These are phyloP conservation scores for Inga laurina DNA, from an alignment of 306 rosid species.

Conservation along the genomic window DNA sequence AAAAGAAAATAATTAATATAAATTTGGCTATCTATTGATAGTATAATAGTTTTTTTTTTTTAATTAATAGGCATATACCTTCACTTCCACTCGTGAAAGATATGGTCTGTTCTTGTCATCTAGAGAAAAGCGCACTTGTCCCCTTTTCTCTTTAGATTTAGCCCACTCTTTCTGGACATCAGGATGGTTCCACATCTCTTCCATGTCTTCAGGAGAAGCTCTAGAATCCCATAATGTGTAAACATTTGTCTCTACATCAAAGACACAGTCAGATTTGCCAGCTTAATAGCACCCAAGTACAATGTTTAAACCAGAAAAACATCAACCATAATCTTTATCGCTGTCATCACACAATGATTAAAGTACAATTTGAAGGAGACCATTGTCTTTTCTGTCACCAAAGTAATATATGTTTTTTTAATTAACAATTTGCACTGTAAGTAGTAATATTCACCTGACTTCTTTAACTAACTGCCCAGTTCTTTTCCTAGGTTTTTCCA, in stretches of 20 bases:
- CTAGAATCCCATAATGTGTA: slow-evolving; percentile 65
- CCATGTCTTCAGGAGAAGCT: slow-evolving; percentile 79
- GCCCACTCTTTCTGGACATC: slow-evolving; percentile 69
- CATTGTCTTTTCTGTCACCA: neutral
- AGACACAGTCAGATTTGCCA: slow-evolving; percentile 25
- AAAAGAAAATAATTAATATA: neutral
- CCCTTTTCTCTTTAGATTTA: slow-evolving; percentile 59
- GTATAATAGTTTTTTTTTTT: neutral
- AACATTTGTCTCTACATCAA: slow-evolving; percentile 30
- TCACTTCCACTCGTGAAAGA: slow-evolving; percentile 77
- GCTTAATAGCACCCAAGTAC: slow-evolving; percentile 7
- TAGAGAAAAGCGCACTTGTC: slow-evolving; percentile 62
- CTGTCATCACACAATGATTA: neutral
- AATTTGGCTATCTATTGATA: neutral
- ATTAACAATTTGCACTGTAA: neutral
- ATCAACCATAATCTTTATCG: neutral
- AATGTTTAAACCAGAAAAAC: neutral
- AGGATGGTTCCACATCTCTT: slow-evolving; percentile 81
- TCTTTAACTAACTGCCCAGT: neutral
- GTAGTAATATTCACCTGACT: neutral
- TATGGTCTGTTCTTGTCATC: slow-evolving; percentile 66
- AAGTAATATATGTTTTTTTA: neutral
- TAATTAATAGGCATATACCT: slow-evolving; percentile 50
- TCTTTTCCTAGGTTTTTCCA: neutral
- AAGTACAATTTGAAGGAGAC: neutral